Conservation (phyloP, 2,329 filamentous ascomycete species). For the Ophiostoma sp. region DNA sequence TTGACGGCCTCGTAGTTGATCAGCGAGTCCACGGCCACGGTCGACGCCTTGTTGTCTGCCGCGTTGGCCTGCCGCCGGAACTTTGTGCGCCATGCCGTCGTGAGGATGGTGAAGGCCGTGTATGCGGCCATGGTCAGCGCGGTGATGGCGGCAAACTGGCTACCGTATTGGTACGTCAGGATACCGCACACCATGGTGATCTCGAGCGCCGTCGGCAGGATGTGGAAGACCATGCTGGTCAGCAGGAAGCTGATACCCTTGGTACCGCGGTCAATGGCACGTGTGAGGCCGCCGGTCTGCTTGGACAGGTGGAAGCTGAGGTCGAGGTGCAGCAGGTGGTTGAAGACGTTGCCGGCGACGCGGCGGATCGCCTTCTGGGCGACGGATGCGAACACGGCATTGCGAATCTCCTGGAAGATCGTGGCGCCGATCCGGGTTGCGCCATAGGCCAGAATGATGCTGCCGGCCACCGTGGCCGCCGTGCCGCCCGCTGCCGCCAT, state of each 20-base stretch:
- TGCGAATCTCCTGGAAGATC: slow-evolving; percentile 86
- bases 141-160: slow-evolving; percentile 86
- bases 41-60: slow-evolving; percentile 91
- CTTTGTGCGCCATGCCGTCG: slow-evolving; percentile 94
- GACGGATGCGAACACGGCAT: slow-evolving; percentile 93
- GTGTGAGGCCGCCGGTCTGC: slow-evolving; percentile 88
- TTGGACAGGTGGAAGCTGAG: slow-evolving; percentile 89
- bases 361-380: slow-evolving; percentile 92
- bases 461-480: slow-evolving; percentile 79
- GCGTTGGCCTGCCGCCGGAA: slow-evolving; percentile 93
- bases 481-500: slow-evolving; percentile 62
- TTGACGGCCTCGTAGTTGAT: slow-evolving; percentile 99
- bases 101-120: slow-evolving; percentile 93
- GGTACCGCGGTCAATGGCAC: slow-evolving; percentile 92
- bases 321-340: slow-evolving; percentile 81
- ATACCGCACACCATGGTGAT: slow-evolving; percentile 96
- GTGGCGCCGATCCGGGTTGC: slow-evolving; percentile 82
- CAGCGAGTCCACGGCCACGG: slow-evolving; percentile 89
- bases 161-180: slow-evolving; percentile 90
- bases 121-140: slow-evolving; percentile 87
- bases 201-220: slow-evolving; percentile 87
- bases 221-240: slow-evolving; percentile 97
- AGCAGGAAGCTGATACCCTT: slow-evolving; percentile 97
- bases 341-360: slow-evolving; percentile 88
- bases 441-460: slow-evolving; percentile 91